Evolutionary conservation across 495 filamentous ascomycete genomes (phyloP).

Genomic region (Aspergillus homomorphus): DNA sequence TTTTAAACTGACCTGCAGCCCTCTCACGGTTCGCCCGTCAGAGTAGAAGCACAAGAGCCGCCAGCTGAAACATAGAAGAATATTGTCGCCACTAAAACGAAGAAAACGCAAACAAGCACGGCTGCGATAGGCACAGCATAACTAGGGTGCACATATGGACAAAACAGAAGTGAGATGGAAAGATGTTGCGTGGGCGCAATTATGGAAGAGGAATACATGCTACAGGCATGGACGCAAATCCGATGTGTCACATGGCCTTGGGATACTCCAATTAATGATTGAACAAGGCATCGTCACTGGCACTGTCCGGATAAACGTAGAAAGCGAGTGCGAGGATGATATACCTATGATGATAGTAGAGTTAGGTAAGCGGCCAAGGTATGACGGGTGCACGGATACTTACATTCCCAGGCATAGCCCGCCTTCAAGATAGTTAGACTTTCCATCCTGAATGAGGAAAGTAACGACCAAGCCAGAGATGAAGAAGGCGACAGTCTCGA

Average conservation of each 20-base stretch:
- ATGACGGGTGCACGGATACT: constrained; percentile 21
- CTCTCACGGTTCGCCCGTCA: background rate
- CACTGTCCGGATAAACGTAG: constrained; percentile 78
- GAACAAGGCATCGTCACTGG: constrained; percentile 21
- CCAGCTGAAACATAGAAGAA: background rate
- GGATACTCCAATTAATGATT: background rate
- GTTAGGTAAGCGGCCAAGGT: background rate
- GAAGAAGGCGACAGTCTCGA: constrained; percentile 94
- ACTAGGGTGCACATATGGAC: background rate
- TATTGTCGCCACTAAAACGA: background rate
- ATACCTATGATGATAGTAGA: constrained; percentile 48
- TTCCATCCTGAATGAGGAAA: constrained; percentile 89
- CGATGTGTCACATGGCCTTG: background rate
- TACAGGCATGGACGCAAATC: background rate
- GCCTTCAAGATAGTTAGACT: constrained; percentile 93
- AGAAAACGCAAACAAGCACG: background rate
- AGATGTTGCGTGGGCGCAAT: background rate
- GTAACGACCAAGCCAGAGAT: constrained; percentile 86
- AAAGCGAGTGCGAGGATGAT: constrained; percentile 86
- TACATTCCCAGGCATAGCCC: constrained; percentile 80
- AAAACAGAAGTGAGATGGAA: background rate
- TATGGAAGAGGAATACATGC: background rate
- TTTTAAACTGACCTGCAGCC: background rate
- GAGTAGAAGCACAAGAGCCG: background rate
- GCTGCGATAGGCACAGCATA: background rate